Base-by-base conservation (phyloP, 345 rosid species). In the Excoecaria cochinchinensis region DNA sequence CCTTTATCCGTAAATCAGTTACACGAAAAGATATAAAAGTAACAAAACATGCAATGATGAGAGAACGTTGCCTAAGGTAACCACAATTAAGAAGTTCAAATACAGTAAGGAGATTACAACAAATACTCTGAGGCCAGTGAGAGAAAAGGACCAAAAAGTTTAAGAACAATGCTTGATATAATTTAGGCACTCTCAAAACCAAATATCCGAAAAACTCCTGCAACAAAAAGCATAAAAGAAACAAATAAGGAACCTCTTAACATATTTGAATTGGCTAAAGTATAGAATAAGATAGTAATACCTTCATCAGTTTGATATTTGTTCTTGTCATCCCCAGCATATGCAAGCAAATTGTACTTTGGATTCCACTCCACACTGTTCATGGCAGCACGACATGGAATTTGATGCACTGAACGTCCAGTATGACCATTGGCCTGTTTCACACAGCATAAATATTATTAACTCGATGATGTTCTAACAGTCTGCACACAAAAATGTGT, bases 331-430 rank as follows among this genome's bases (percentile, higher is more conserved):
- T 95, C 98, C 38, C 99, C 99, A 22, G 99, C 98, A 78, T 86
- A 93, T 16, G 99, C 99, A 73, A 95, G 97, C 66, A 95, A 84
- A 84, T 93, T 95, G 82, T 83, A 87, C 72, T 90, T 93, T 67
- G 97, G 98, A 83, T 93, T 95, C 99, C 99, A 93, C 80, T 95
- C 98, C 24, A 95, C 98, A 5, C 98, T 95, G 67, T 95, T 95
- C 99, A 93, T 91, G 12, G 98, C 98, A 63, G 97, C 97, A 16
- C 97, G 86, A n/a, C 97, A 89, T 57, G 97, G 98, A 74, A 95
- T 93, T 84, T 95, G 98, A 81, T 92, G 97, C 73, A 93, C 85
- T 0, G 91, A 84, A 75, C 98, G 83, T 50, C 99, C 99, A 1
- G 91, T 90, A 56, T 91, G 87, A 76, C 93, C 95, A 85, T 90